A percentile compares a stretch with the other conserved stretches of the same genome.
Conservation (phyloP, 176 grass and related monocot genomes). For the Oryza brachyantha region DNA sequence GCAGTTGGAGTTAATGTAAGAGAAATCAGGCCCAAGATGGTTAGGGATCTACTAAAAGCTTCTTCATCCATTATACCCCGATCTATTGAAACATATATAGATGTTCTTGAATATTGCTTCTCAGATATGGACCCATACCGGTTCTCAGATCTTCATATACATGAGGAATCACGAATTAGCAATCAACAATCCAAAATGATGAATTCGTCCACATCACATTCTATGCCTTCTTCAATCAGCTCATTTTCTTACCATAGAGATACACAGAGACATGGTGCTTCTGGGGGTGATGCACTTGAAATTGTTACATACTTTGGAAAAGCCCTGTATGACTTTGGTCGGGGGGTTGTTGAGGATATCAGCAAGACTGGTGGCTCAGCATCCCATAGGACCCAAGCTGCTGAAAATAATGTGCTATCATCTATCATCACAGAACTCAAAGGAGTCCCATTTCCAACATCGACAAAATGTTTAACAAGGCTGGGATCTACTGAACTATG, state of each 20-base stretch:
- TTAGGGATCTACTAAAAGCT: slow-evolving; percentile 77
- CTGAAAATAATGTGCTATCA: slow-evolving; percentile 66
- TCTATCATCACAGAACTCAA: slow-evolving; percentile 67
- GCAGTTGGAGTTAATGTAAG: slow-evolving; percentile 75
- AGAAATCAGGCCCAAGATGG: slow-evolving; percentile 95
- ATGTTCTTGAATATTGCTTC: slow-evolving; percentile 95
- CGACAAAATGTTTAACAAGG: slow-evolving; percentile 65
- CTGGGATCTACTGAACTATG: slow-evolving; percentile 82
- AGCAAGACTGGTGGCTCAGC: slow-evolving; percentile 52
- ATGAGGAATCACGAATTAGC: slow-evolving; percentile 39
- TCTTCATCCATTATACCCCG: slow-evolving; percentile 82
- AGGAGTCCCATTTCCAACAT: slow-evolving; percentile 85
- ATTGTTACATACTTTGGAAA: slow-evolving; percentile 96
- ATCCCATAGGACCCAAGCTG: slow-evolving; percentile 47
- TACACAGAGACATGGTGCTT: slow-evolving; percentile 46
- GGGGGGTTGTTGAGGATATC: slow-evolving; percentile 94
- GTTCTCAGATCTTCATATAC: slow-evolving; percentile 42
- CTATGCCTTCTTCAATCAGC: slow-evolving; percentile 40
- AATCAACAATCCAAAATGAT: slow-evolving; percentile 35
- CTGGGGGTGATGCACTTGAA: slow-evolving; percentile 89
- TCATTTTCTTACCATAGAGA: slow-evolving; percentile 32
- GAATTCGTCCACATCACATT: slow-evolving; percentile 25
- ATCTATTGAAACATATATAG: slow-evolving; percentile 84
- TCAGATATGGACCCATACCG: slow-evolving; percentile 77
- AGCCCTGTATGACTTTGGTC: slow-evolving; percentile 91